Conservation (phyloP, 371 early-diverging fungal genomes). For the Actinomortierella ambigua region DNA sequence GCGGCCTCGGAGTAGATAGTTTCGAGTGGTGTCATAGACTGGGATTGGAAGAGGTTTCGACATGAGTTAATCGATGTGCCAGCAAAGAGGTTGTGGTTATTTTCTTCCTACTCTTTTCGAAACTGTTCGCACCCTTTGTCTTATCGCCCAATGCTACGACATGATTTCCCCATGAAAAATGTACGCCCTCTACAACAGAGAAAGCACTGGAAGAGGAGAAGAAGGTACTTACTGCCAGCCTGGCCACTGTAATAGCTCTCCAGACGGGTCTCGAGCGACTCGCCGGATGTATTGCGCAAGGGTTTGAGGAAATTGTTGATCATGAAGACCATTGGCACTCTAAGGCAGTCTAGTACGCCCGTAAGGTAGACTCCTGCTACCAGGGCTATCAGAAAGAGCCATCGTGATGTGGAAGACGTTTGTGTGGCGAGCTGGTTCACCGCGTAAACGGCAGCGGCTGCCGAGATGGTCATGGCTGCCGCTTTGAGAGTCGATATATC, state of each 20-base stretch:
- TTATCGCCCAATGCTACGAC: no score
- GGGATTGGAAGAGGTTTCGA: constrained; percentile 14
- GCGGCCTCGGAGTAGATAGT: constrained; percentile 75
- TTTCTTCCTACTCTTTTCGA: no score
- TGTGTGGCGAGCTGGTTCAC: no score
- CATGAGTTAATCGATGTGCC: constrained; percentile 14
- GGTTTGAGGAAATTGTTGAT: constrained; percentile 83
- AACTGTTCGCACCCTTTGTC: no score
- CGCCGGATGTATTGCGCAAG: constrained; percentile 63
- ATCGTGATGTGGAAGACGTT: no score
- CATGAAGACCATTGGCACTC: constrained; percentile 58
- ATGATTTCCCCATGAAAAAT: no score
- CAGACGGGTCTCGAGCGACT: constrained; percentile 59
- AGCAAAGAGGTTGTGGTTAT: not conserved
- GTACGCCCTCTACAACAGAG: constrained; percentile 1
- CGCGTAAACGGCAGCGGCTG: no score
- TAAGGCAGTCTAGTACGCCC: constrained; percentile 13
- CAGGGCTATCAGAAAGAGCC: no score
- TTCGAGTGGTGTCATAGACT: constrained; percentile 69
- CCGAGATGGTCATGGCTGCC: no score
- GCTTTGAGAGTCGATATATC: no score
- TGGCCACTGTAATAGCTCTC: constrained; percentile 81
- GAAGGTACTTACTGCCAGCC: constrained; percentile 60
- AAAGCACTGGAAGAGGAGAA: not conserved
- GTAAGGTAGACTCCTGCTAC: no score